phyloP scores from a whole-genome alignment of 148 eudicot species.

The Fallopia convolvulus region DNA sequence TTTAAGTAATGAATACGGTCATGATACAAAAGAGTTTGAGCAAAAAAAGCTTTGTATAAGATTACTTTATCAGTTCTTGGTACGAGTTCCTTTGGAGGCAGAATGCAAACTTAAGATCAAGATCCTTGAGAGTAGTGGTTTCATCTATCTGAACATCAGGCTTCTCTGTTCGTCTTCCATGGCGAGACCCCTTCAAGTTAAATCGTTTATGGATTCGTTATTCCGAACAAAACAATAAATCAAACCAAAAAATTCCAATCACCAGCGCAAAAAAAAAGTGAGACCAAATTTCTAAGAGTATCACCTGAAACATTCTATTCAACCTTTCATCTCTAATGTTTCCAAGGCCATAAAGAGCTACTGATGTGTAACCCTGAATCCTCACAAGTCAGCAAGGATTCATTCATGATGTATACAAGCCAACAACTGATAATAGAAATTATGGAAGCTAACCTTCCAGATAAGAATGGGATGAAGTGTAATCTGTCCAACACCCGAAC shows the following conservation, averaged over 20 bases:
- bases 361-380: slow-evolving; percentile 76
- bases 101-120: slow-evolving; percentile 80
- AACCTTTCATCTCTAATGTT: slow-evolving; percentile 97
- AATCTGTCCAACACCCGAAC: slow-evolving; percentile 98
- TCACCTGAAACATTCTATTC: slow-evolving; percentile 98
- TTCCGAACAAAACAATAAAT: slow-evolving; percentile 65
- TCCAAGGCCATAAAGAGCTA: slow-evolving; percentile 96
- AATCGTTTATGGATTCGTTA: slow-evolving; percentile 85
- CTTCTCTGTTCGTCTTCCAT: slow-evolving; percentile 79
- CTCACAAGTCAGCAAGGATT: slow-evolving; percentile 12
- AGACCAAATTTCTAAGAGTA: neutral
- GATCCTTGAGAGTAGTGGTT: slow-evolving; percentile 95
- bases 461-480: slow-evolving; percentile 79
- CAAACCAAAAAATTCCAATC: slow-evolving; percentile 1
- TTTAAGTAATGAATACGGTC: neutral
- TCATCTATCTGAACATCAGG: slow-evolving; percentile 85
- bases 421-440: slow-evolving; percentile 1
- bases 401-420: neutral
- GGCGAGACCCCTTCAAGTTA: slow-evolving; percentile 91
- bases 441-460: slow-evolving; percentile 51
- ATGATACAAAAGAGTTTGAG: neutral
- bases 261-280: neutral
- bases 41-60: neutral
- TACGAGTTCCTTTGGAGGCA: slow-evolving; percentile 81
- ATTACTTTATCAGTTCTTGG: slow-evolving; percentile 87